phyloP scores from a whole-genome alignment of 2,329 filamentous ascomycete species.

The Aspergillus clavatus region DNA sequence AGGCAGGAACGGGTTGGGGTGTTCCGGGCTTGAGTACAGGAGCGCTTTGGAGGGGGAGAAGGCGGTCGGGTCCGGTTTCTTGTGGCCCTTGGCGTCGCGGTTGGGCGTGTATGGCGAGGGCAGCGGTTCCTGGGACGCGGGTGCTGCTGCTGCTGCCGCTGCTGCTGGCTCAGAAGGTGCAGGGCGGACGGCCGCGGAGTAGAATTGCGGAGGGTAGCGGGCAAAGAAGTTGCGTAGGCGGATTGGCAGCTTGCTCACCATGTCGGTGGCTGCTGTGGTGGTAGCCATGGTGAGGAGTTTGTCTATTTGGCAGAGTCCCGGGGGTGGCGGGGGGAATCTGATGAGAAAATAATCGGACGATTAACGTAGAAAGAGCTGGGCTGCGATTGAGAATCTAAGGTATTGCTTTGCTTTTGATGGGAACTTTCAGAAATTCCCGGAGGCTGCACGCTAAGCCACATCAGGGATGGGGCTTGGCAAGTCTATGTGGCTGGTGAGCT shows the following conservation, averaged over 20 bases:
- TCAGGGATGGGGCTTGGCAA: slow-evolving; percentile 14
- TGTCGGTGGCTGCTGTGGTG: slow-evolving; percentile 17
- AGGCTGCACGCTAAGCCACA: slow-evolving; percentile 16
- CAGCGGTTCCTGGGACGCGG: slow-evolving; percentile 17
- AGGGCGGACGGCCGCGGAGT: slow-evolving; percentile 34
- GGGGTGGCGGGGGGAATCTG: no score
- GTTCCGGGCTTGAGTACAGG: slow-evolving; percentile 42
- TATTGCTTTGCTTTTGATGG: no score
- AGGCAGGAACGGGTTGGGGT: slow-evolving; percentile 74
- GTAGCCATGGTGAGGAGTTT: slow-evolving; percentile 15
- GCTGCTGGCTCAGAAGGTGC: slow-evolving; percentile 19
- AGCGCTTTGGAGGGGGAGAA: slow-evolving; percentile 30
- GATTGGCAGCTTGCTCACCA: slow-evolving; percentile 55
- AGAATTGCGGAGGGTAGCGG: slow-evolving; percentile 70
- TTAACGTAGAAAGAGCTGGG: no score
- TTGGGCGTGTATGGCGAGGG: slow-evolving; percentile 40
- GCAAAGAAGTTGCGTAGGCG: slow-evolving; percentile 82
- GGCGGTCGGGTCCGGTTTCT: slow-evolving; percentile 28
- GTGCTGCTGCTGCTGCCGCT: no score
- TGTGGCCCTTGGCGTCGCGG: slow-evolving; percentile 39
- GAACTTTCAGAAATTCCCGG: no score
- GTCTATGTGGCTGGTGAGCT: slow-evolving; percentile 8
- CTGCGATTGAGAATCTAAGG: no score
- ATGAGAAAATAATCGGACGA: no score
- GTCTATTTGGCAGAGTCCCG: no score